These are phyloP conservation scores for Fraxinus anomala DNA, from an alignment of 257 asterid genomes.

Conservation along the genomic window DNA sequence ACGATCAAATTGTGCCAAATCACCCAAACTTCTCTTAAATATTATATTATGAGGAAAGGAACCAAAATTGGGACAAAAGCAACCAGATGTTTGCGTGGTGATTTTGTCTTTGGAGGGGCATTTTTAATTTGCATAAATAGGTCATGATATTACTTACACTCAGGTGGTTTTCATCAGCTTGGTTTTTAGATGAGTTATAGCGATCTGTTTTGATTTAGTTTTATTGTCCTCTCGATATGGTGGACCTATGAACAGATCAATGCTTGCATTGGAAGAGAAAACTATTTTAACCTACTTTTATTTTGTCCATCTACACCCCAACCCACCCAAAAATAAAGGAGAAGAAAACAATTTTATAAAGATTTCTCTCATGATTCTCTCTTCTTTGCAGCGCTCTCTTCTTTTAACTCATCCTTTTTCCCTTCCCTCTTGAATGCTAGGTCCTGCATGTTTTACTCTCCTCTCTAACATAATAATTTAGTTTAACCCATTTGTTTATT, in stretches of 20 bases:
- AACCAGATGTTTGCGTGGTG: background rate
- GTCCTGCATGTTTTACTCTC: background rate
- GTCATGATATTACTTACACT: background rate
- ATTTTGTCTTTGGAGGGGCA: background rate
- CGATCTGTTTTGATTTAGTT: background rate
- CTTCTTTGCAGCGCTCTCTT: background rate
- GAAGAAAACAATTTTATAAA: background rate
- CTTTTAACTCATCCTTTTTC: background rate
- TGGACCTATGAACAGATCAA: background rate
- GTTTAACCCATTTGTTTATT: background rate
- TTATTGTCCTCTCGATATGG: constrained; percentile 3
- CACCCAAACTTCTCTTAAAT: background rate
- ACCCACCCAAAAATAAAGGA: background rate
- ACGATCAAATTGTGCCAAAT: background rate
- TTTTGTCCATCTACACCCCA: background rate
- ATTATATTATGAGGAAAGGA: background rate
- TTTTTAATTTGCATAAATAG: background rate
- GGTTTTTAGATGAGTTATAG: background rate
- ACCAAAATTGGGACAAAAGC: background rate
- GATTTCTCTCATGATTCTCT: background rate
- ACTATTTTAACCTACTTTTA: constrained; percentile 2
- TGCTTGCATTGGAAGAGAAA: constrained; percentile 14
- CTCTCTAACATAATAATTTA: background rate
- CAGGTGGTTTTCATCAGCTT: background rate
- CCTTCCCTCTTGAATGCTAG: background rate